phyloP scores from a whole-genome alignment of 2,329 filamentous ascomycete genomes.

The Talaromyces pinophilus region DNA sequence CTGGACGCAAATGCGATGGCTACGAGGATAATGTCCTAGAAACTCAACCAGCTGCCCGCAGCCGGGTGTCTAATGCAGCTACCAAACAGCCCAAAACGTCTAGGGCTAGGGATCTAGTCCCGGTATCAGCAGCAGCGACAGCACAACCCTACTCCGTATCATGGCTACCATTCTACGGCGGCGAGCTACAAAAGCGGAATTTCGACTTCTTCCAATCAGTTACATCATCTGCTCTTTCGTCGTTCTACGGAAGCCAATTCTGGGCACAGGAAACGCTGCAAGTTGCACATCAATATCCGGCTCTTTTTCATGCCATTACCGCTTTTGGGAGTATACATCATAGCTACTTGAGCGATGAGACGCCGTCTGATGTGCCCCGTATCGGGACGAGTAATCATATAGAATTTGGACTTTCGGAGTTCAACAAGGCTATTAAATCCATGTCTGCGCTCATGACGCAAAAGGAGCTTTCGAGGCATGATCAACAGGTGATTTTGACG shows the following conservation, averaged over 20 bases:
- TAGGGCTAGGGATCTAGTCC: not conserved
- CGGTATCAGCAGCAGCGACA: not conserved
- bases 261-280: constrained; percentile 16
- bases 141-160: not conserved
- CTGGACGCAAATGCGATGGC: constrained; percentile 22
- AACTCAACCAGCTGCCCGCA: not conserved
- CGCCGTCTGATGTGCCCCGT: constrained; percentile 15
- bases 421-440: constrained; percentile 22
- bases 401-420: constrained; percentile 19
- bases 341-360: constrained; percentile 17
- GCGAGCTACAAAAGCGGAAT: constrained; percentile 18
- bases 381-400: not conserved
- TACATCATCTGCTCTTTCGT: constrained; percentile 13
- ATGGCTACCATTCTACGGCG: constrained; percentile 13
- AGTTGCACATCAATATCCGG: constrained; percentile 21
- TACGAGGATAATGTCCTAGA: constrained; percentile 13
- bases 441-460: constrained; percentile 16
- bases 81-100: not conserved
- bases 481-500: constrained; percentile 21
- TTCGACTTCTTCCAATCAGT: constrained; percentile 22
- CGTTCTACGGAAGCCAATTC: constrained; percentile 15
- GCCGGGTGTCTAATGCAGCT: not conserved
- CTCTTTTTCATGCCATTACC: constrained; percentile 20
- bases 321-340: constrained; percentile 22
- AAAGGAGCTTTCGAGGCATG: not conserved